Evolutionary conservation across 1,284 basidiomycete genomes (phyloP).

Genomic region (Ganoderma resinaceum): DNA sequence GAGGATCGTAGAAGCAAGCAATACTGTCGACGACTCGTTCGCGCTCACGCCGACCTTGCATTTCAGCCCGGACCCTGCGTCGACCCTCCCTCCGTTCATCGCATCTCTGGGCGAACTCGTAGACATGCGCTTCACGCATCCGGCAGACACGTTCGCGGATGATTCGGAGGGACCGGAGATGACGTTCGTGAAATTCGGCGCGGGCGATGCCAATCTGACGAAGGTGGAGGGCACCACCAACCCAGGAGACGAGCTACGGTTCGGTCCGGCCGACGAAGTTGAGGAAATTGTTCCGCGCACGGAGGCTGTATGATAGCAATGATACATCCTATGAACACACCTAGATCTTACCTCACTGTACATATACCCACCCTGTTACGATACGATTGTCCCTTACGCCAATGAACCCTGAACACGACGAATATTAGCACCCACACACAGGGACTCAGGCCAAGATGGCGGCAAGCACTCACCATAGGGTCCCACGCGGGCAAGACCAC

Average conservation of each 20-base stretch:
- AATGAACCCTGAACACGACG: conserved; percentile 18
- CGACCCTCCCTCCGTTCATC: conserved; percentile 11
- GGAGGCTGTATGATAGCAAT: conserved; percentile 3
- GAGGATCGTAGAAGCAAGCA: not conserved
- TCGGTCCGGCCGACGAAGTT: not conserved
- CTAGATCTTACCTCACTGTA: not conserved
- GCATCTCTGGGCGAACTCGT: conserved; percentile 9
- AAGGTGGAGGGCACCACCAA: not conserved
- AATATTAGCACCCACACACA: not conserved
- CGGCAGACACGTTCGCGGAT: not conserved
- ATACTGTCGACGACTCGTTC: not conserved
- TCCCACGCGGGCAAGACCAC: conserved; percentile 86
- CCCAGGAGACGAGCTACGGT: not conserved
- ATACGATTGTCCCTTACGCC: conserved; percentile 11
- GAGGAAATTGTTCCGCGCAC: not conserved
- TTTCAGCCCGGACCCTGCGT: conserved; percentile 1
- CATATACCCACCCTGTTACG: not conserved
- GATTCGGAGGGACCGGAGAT: not conserved
- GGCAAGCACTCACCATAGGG: conserved; percentile 73
- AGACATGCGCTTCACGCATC: conserved; percentile 2
- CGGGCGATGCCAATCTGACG: not conserved
- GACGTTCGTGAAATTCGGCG: not conserved
- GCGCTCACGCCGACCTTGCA: conserved; percentile 1
- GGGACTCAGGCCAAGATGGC: not conserved
- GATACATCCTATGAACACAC: not conserved